Conservation (phyloP, 2,329 filamentous ascomycete species). For the Trichophyton equinum region DNA sequence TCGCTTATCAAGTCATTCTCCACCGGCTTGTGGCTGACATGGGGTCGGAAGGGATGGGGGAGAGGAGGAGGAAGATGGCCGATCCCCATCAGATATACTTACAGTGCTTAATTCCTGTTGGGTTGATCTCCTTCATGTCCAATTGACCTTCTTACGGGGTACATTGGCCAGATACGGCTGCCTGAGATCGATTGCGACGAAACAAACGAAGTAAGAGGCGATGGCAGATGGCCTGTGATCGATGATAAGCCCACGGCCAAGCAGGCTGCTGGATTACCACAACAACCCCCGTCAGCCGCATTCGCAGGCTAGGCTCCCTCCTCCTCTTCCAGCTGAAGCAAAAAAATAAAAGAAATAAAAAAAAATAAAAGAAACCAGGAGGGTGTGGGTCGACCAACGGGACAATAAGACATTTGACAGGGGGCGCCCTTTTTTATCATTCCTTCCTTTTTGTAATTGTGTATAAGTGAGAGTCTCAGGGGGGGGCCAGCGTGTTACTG, state of each 20-base stretch:
- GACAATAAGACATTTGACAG: constrained; percentile 1
- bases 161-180: not conserved
- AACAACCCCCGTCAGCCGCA: not conserved
- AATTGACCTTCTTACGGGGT: too few species aligned
- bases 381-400: not conserved
- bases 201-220: too few species aligned
- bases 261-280: not conserved
- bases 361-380: not conserved
- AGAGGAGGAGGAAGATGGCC: not conserved
- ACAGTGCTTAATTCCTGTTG: not conserved
- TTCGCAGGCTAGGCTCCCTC: not conserved
- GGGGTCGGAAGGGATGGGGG: not conserved
- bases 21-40: not conserved
- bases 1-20: not conserved
- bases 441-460: too few species aligned
- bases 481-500: not conserved
- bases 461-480: not conserved
- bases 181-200: not conserved
- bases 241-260: not conserved
- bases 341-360: not conserved
- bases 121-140: too few species aligned
- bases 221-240: not conserved
- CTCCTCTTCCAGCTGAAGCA: not conserved
- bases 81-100: not conserved
- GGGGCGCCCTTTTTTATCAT: not conserved